Percentiles rank a stretch among this genome's conserved stretches.
These are phyloP conservation scores for Phaeosphaeriaceae sp. DNA, from an alignment of 2,329 filamentous ascomycete species.

Conservation along the genomic window DNA sequence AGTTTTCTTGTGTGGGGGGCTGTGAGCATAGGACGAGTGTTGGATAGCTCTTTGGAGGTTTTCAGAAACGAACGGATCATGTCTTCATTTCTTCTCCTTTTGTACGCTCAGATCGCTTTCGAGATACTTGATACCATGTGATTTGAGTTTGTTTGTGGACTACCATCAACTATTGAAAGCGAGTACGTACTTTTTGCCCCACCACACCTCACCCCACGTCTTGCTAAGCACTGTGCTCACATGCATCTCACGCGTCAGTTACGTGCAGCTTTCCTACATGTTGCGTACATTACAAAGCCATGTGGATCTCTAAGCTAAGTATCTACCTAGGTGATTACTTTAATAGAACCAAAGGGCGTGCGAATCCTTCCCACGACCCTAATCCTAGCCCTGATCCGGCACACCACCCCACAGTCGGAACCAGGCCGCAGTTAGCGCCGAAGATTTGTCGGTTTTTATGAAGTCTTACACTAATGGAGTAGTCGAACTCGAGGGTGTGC, in stretches of 20 bases:
- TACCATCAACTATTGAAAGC: background rate
- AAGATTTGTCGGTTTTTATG: constrained; percentile 40
- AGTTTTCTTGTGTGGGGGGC: constrained; percentile 17
- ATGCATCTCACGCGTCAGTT: constrained; percentile 16
- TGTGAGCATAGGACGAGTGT: constrained; percentile 1
- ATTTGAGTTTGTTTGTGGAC: background rate
- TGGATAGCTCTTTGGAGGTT: background rate
- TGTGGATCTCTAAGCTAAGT: background rate
- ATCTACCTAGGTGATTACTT: too few species aligned
- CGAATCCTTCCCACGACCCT: background rate
- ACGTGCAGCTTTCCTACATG: constrained; percentile 19
- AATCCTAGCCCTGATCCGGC: background rate
- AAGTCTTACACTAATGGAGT: constrained; percentile 26
- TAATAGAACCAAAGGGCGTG: constrained; percentile 8
- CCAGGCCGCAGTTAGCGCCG: constrained; percentile 34
- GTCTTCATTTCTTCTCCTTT: background rate
- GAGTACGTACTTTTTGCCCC: constrained; percentile 4
- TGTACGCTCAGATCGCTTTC: too few species aligned
- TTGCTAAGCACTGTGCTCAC: constrained; percentile 16
- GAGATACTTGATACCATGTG: background rate
- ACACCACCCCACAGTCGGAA: constrained; percentile 23
- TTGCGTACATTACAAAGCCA: background rate
- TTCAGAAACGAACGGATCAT: background rate
- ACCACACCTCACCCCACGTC: constrained; percentile 20
- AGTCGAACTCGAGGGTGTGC: too few species aligned